Base-by-base conservation (phyloP, 2,329 filamentous ascomycete genomes). In the Emergomyces pasteurianus region DNA sequence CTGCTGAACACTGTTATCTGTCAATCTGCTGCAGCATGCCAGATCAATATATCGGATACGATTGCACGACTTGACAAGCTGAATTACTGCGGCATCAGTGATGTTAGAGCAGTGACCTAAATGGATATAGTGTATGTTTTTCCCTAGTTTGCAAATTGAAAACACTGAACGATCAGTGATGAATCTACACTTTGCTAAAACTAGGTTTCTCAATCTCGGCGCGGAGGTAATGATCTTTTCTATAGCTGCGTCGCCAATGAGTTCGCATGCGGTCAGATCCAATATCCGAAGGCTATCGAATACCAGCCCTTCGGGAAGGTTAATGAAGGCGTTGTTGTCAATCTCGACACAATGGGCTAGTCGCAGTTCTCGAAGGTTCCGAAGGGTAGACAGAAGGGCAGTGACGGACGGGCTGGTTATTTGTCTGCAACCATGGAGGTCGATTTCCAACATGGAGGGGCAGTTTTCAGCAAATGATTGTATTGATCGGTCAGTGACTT, bases 11-110 rank as follows among this genome's bases (percentile, higher is more conserved):
- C 92, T 96, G 12, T 82, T 81, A 68, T 99, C 94, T 0, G 94
- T 97, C 63, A 99, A 79, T 67, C 90, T 86, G 16, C 83, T 84
- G 74, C 94, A 99, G 77, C 94, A 97, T n/a, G 94, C 94, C 50
- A 99, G 79, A 71, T 99, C 94, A 65, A 99, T 99, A 72, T 99
- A 99, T 60, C 94, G 84, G 66, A 99, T 97, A 28, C 94, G 85
- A 69, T 92, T 97, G 79, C 94, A 99, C 59, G 80, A 80, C 66
- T 87, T 86, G 46, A 96, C 90, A 38, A 99, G 80, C 60, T 86
- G 86, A 67, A 89, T 88, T 21, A 99, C 90, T 1, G 90, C 92
- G 42, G 86, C 81, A 70, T 99, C 94, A 0, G 92, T 96, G 70
- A 99, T 92, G 54, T 92, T 86, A 34, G 85, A 84, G 74, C 94